Conservation (phyloP, 2,329 filamentous ascomycete species). For the Monosporascus sp. region DNA sequence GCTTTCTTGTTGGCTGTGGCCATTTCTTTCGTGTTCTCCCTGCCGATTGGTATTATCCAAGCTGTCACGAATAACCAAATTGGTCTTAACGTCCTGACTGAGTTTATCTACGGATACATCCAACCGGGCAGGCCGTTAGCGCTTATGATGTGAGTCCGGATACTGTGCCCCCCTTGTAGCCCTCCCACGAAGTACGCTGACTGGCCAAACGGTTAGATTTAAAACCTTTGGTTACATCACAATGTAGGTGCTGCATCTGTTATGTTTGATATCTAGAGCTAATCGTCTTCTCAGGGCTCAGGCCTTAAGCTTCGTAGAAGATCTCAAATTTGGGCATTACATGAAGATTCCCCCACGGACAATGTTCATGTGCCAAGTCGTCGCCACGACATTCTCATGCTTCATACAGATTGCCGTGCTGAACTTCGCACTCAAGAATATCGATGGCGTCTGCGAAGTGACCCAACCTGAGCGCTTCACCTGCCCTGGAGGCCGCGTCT, state of each 20-base stretch:
- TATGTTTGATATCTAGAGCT: not conserved
- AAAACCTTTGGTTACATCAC: conserved; percentile 61
- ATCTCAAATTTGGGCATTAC: conserved; percentile 69
- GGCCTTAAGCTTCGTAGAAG: conserved; percentile 58
- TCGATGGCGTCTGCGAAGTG: conserved; percentile 58
- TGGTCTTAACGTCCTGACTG: conserved; percentile 68
- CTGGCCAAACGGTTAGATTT: conserved; percentile 37
- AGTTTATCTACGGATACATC: conserved; percentile 72
- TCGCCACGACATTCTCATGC: conserved; percentile 62
- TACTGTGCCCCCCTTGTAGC: not conserved
- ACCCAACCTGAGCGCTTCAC: conserved; percentile 55
- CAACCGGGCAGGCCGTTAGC: conserved; percentile 67
- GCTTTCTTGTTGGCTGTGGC: conserved; percentile 62
- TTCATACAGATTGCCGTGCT: conserved; percentile 62
- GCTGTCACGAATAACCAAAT: conserved; percentile 68
- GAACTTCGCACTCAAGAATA: conserved; percentile 56
- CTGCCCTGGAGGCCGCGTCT: conserved; percentile 59
- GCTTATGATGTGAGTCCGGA: conserved; percentile 58
- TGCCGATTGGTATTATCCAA: conserved; percentile 66
- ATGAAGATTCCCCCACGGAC: conserved; percentile 66
- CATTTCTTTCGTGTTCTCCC: conserved; percentile 58
- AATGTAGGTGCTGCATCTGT: conserved; percentile 41
- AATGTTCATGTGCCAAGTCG: conserved; percentile 62
- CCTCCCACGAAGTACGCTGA: conserved; percentile 12
- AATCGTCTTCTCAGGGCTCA: conserved; percentile 37